phyloP scores from a whole-genome alignment of 2,329 filamentous ascomycete genomes.

The Westerdykella aurantiaca region DNA sequence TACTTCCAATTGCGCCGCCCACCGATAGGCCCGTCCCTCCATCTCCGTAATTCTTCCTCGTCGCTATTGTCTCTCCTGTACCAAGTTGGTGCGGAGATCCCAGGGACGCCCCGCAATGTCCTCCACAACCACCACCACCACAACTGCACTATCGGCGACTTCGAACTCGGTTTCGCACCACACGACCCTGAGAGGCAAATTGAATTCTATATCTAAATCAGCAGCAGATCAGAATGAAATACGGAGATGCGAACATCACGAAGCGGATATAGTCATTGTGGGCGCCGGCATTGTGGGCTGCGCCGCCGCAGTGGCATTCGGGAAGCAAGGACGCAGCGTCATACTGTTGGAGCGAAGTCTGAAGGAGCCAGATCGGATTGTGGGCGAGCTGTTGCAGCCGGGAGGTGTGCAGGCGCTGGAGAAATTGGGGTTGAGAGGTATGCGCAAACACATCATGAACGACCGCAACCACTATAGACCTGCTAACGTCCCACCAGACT shows the following conservation, averaged over 20 bases:
- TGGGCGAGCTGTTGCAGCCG: conserved; percentile 90
- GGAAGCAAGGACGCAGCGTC: conserved; percentile 84
- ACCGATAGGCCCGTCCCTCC: not conserved
- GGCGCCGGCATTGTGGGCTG: conserved; percentile 89
- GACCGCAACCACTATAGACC: not conserved
- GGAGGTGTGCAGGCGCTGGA: conserved; percentile 78
- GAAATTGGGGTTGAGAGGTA: conserved; percentile 64
- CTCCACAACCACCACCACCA: conserved; percentile 2
- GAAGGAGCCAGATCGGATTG: conserved; percentile 90
- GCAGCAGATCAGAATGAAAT: conserved; percentile 34
- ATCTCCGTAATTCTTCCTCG: not conserved
- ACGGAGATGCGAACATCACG: conserved; percentile 51
- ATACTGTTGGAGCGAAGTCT: conserved; percentile 82
- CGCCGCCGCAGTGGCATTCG: conserved; percentile 75
- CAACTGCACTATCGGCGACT: not conserved
- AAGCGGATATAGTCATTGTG: conserved; percentile 80
- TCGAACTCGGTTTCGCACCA: conserved; percentile 6
- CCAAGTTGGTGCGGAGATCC: not conserved
- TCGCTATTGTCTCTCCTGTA: not conserved
- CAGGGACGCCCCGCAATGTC: not conserved
- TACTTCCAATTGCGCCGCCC: not conserved
- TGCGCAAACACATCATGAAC: conserved; percentile 1
- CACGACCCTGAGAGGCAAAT: conserved; percentile 7
- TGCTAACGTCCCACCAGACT: conserved; percentile 45
- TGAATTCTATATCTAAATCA: conserved; percentile 11